A percentile compares a stretch with the other conserved stretches of the same genome.
Evolutionary conservation across 2,329 filamentous ascomycete genomes (phyloP).

Genomic region (Ascosphaera pollenicola): DNA sequence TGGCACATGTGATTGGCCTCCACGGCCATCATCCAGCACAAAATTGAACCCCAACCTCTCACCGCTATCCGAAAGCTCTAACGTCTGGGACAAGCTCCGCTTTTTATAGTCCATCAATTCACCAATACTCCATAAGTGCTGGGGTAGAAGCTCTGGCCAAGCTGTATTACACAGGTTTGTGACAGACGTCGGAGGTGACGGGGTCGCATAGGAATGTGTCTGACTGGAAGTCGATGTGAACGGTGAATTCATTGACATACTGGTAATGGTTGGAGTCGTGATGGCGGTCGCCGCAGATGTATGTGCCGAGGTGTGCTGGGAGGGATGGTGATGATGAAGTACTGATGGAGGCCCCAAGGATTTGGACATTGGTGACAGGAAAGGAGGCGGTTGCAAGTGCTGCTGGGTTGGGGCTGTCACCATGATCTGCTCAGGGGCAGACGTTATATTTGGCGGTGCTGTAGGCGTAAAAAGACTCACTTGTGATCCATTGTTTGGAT

Average conservation of each 20-base stretch:
- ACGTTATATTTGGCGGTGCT: not conserved
- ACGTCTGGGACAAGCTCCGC: conserved; percentile 26
- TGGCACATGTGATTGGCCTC: not conserved
- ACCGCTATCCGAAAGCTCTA: conserved; percentile 33
- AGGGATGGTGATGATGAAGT: not conserved
- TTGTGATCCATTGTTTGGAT: not conserved
- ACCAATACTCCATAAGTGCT: not conserved
- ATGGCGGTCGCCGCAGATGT: not conserved
- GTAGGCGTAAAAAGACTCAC: not conserved
- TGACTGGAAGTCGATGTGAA: not conserved
- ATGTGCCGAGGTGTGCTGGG: not conserved
- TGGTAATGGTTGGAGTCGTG: not conserved
- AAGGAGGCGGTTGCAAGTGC: not conserved
- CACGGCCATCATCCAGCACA: conserved; percentile 32
- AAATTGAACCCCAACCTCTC: conserved; percentile 55
- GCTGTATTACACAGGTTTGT: not conserved
- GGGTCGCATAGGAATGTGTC: not conserved
- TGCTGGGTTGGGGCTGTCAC: not conserved
- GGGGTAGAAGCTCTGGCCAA: not conserved
- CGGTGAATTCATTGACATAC: not conserved
- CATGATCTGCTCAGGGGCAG: not conserved
- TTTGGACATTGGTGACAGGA: not conserved
- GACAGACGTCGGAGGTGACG: not conserved
- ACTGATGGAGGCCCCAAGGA: not conserved
- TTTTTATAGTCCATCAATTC: conserved; percentile 16